Evolutionary conservation across 2,329 filamentous ascomycete species (phyloP), one percentile per base, ranked within the genome.

Genomic region (Karstenula rhodostoma): DNA sequence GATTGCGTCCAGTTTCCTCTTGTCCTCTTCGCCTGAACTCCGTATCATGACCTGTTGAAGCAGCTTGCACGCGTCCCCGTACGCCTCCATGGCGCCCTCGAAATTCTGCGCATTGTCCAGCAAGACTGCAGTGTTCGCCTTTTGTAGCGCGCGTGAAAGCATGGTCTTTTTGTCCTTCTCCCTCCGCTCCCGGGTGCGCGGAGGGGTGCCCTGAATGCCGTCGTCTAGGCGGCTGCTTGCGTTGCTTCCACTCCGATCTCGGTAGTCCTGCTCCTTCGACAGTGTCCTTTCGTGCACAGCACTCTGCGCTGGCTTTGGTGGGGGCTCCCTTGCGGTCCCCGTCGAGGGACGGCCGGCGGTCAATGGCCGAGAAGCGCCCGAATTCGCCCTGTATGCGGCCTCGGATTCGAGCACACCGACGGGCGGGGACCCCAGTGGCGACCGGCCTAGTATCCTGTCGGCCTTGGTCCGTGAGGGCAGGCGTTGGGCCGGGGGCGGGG

Each of bases 51-150:
- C 95, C 71, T 96, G 89, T 67, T 94, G 90, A 57, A 99, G 81
- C 60, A 99, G 83, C 57, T 89, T 87, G 74, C 95, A 99, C 4
- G 96, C 95, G 79, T 99, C 95, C 12, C 87, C 84, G 75, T 99
- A 99, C 15, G 94, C 93, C 71, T 93, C 88, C 74, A 96, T 89
- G 19, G 95, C 95, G 43, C 92, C 93, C 75, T 94, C 92, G 64
- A 95, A 94, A 73, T 98, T 97, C 72, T 95, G 92, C 15, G 93
- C 93, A 85, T 97, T 98, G 79, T 99, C 95, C 43, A 99, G 86
- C 67, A 97, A 86, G 27, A 99, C 95, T 23, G 95, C 95, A 13
- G 92, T 94, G 73, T 99, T 97, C 52, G 95, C 95, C 80, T 97
- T 97, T 75, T 96, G 91, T 57, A 99, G 82, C 0, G 95, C 95